Conservation (phyloP, 2,329 filamentous ascomycete genomes). For the Malbranchea cinnamomea region DNA sequence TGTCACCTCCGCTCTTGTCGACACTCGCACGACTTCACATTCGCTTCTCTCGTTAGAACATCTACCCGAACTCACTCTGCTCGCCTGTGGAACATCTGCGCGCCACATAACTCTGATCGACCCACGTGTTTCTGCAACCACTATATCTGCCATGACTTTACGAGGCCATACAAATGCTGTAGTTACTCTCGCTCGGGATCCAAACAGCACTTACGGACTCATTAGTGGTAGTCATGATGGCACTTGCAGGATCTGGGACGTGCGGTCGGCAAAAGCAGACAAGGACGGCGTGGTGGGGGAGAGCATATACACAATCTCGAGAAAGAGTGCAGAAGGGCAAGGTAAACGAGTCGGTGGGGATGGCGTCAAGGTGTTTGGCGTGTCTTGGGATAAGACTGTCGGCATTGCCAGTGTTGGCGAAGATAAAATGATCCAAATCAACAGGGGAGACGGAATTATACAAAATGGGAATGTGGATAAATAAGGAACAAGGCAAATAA, state of each 20-base stretch:
- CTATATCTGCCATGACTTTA: conserved; percentile 76
- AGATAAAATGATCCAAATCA: conserved; percentile 90
- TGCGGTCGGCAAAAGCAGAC: conserved; percentile 52
- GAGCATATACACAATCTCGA: conserved; percentile 61
- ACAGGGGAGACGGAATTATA: conserved; percentile 45
- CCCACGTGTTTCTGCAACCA: conserved; percentile 60
- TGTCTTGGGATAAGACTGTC: conserved; percentile 70
- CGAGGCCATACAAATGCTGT: conserved; percentile 71
- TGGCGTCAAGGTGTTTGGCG: conserved; percentile 77
- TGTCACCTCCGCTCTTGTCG: conserved; percentile 62
- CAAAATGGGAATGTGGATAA: conserved; percentile 16
- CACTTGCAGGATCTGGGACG: conserved; percentile 86
- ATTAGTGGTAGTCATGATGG: conserved; percentile 86
- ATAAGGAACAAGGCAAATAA: conserved; percentile 17
- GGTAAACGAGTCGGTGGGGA: conserved; percentile 56
- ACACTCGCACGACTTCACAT: conserved; percentile 69
- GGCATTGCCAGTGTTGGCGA: conserved; percentile 87
- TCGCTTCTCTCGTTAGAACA: conserved; percentile 66
- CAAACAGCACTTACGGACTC: conserved; percentile 62
- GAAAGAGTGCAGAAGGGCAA: conserved; percentile 55
- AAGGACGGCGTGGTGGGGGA: conserved; percentile 47
- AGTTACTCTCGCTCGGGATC: conserved; percentile 43
- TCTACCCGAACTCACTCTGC: conserved; percentile 48
- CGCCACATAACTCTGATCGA: conserved; percentile 89
- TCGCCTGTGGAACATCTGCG: conserved; percentile 65